Percentiles rank a stretch among this genome's conserved stretches.
phyloP scores from a whole-genome alignment of 2,329 filamentous ascomycete species.

The Ceratocystis destructans region DNA sequence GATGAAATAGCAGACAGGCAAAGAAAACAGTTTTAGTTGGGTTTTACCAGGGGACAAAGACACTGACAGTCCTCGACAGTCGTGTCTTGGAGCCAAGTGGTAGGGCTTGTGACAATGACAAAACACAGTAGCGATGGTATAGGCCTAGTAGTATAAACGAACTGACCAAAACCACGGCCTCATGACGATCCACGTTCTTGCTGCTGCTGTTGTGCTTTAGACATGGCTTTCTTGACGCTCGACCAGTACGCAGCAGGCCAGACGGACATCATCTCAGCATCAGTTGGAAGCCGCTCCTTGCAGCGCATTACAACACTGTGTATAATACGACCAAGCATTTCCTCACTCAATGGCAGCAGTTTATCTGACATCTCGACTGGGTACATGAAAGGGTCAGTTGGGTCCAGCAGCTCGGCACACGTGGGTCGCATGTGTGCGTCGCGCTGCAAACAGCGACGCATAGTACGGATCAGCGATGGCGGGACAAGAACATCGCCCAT shows the following conservation, averaged over 20 bases:
- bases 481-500: constrained; percentile 52
- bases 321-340: constrained; percentile 47
- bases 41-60: not conserved
- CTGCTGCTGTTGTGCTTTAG: constrained; percentile 15
- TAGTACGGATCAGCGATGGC: constrained; percentile 43
- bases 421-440: constrained; percentile 50
- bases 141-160: not conserved
- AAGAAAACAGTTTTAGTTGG: not conserved
- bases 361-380: constrained; percentile 43
- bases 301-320: constrained; percentile 48
- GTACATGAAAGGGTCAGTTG: constrained; percentile 49
- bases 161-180: not conserved
- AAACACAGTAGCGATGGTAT: not conserved
- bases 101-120: not conserved
- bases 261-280: constrained; percentile 39
- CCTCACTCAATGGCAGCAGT: constrained; percentile 47
- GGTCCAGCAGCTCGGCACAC: constrained; percentile 46
- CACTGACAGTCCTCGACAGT: too few relatives aligned
- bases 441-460: constrained; percentile 49
- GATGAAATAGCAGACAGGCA: not conserved
- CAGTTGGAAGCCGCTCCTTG: constrained; percentile 43
- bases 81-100: not conserved
- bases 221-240: constrained; percentile 40
- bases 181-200: not conserved
- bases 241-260: constrained; percentile 52